Percentiles rank a stretch among this genome's conserved stretches.
These are phyloP conservation scores for Nemania sp. DNA, from an alignment of 2,329 filamentous ascomycete genomes.

Conservation along the genomic window DNA sequence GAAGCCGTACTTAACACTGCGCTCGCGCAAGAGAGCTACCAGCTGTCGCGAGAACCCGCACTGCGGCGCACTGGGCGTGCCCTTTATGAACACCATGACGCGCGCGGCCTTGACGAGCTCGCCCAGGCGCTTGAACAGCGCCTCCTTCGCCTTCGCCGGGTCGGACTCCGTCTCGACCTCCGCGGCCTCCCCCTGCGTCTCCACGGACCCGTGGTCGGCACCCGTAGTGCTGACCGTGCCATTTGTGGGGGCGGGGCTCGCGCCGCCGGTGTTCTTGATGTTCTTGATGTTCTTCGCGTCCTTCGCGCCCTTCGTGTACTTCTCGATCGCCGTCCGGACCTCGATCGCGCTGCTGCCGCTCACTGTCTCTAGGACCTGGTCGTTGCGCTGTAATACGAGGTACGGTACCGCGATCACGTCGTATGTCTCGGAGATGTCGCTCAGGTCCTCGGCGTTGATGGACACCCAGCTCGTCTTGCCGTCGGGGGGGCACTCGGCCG, in stretches of 20 bases:
- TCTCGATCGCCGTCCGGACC: conserved; percentile 87
- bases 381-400: conserved; percentile 83
- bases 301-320: conserved; percentile 73
- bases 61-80: conserved; percentile 86
- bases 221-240: conserved; percentile 45
- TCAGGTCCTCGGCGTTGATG: conserved; percentile 93
- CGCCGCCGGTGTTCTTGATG: conserved; percentile 53
- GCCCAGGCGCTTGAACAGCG: conserved; percentile 81
- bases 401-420: conserved; percentile 95
- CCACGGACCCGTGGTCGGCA: conserved; percentile 44
- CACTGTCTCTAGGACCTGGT: conserved; percentile 83
- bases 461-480: conserved; percentile 82
- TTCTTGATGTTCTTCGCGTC: conserved; percentile 49
- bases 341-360: conserved; percentile 90
- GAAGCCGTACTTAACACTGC: conserved; percentile 95
- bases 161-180: conserved; percentile 55
- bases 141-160: conserved; percentile 78
- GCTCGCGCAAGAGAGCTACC: conserved; percentile 86
- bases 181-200: conserved; percentile 43
- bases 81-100: conserved; percentile 99
- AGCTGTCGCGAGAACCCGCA: conserved; percentile 94
- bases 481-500: conserved; percentile 81
- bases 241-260: conserved; percentile 50
- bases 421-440: conserved; percentile 91
- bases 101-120: conserved; percentile 94